Evolutionary conservation across 257 asterid species (phyloP).

Genomic region (Datura wrightii): DNA sequence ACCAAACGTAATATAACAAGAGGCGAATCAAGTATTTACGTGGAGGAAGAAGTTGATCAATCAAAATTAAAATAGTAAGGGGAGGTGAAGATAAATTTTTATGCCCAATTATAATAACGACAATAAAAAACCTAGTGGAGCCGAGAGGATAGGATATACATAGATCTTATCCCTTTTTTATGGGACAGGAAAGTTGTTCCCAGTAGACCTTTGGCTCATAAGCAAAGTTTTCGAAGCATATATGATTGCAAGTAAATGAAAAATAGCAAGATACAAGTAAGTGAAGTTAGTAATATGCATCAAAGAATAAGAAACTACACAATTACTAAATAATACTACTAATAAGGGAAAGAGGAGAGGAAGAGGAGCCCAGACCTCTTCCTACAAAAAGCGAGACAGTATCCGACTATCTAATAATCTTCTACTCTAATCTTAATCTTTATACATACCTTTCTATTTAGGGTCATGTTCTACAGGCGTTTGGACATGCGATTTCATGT

Average conservation of each 20-base stretch:
- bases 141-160: background rate
- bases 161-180: background rate
- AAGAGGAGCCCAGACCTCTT: too few relatives aligned
- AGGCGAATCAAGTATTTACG: background rate
- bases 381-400: too few relatives aligned
- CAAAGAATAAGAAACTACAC: too few relatives aligned
- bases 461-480: too few relatives aligned
- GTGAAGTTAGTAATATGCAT: too few relatives aligned
- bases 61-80: background rate
- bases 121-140: too few relatives aligned
- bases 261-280: background rate
- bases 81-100: background rate
- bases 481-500: too few relatives aligned
- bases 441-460: too few relatives aligned
- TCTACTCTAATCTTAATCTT: too few relatives aligned
- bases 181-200: background rate
- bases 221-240: background rate
- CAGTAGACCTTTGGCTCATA: background rate
- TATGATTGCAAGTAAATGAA: background rate
- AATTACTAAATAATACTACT: too few relatives aligned
- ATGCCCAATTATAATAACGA: background rate
- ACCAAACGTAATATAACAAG: background rate
- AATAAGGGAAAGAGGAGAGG: too few relatives aligned
- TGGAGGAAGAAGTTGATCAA: background rate
- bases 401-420: too few relatives aligned